Base-by-base conservation (phyloP, 208 protist species). In the Leptomonas seymouri region DNA sequence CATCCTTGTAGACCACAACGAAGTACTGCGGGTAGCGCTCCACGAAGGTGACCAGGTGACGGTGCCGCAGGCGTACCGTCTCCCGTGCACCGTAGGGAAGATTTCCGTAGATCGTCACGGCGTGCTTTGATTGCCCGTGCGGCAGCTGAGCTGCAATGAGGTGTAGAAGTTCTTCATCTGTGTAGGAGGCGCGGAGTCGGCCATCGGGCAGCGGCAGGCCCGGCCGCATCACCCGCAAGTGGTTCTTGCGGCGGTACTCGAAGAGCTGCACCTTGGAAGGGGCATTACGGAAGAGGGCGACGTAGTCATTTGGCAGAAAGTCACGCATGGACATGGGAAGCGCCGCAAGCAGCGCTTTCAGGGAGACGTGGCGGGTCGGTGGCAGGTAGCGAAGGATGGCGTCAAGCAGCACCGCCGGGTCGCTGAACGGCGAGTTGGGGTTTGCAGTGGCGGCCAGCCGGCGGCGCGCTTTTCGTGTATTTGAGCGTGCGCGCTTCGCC, bases 191-290 rank as follows among this genome's bases (percentile, higher is more conserved):
- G 3, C 81, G 80, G 54, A 92, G 77, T 20, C 59, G 59, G 23
- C 81, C 78, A 6, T 75, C 74, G 12, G 86, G 86, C 48, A 92
- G 76, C 39, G 86, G 83, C n/a, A 84, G 54, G 15, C 78, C 83
- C 12, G 75, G 51, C 12, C 84, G 86, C 55, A 84, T 78, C 25
- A 89, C 15, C 36, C 80, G 72, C 45, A 90, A 34, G 61, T 78
- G 67, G 34, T 87, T 55, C 34, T 58, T 63, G 50, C 71, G 68
- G 15, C 82, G 78, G 54, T 76, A 89, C 68, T 93, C 87, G 63
- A 93, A 93, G 20, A 93, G n/a, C 39, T 68, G 66, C 48, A 90
- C 73, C 62, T 85, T 86, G 48, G 78, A 55, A 1, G 76, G 74
- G 30, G 64, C 65, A 27, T 73, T 74, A 31, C 54, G 57, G 62